phyloP scores from a whole-genome alignment of 2,329 filamentous ascomycete species.

The Tolypocladium guangdongense region DNA sequence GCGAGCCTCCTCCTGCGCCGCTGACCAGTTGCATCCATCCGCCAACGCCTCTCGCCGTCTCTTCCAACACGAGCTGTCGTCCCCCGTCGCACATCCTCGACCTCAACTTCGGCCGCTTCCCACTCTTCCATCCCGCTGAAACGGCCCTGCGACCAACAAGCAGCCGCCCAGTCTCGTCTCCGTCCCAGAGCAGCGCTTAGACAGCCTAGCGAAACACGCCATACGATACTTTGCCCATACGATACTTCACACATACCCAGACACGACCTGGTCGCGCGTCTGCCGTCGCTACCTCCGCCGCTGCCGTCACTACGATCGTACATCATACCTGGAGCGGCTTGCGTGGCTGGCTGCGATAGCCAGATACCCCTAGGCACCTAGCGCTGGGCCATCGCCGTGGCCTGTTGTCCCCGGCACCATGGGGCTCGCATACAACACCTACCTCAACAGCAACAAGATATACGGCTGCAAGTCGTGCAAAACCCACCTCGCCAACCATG shows the following conservation, averaged over 20 bases:
- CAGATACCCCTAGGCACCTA: too few relatives aligned
- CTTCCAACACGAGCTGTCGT: neutral
- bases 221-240: too few relatives aligned
- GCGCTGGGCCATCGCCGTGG: neutral
- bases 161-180: neutral
- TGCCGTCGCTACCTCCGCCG: too few relatives aligned
- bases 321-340: neutral
- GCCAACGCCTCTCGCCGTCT: neutral
- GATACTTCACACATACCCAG: neutral
- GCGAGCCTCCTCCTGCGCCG: neutral
- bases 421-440: constrained; percentile 87
- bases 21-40: neutral
- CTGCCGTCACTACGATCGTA: neutral
- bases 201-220: neutral
- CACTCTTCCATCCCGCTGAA: neutral
- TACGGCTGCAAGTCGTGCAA: constrained; percentile 94
- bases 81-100: neutral
- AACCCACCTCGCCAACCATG: constrained; percentile 86
- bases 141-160: neutral
- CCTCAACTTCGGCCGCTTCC: neutral
- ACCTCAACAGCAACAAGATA: constrained; percentile 76
- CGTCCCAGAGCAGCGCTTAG: neutral
- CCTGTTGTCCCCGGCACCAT: constrained; percentile 33
- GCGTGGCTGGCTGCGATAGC: neutral
- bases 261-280: neutral